Evolutionary conservation across 2,329 filamentous ascomycete genomes (phyloP).

Genomic region (Metarhizium humberi): DNA sequence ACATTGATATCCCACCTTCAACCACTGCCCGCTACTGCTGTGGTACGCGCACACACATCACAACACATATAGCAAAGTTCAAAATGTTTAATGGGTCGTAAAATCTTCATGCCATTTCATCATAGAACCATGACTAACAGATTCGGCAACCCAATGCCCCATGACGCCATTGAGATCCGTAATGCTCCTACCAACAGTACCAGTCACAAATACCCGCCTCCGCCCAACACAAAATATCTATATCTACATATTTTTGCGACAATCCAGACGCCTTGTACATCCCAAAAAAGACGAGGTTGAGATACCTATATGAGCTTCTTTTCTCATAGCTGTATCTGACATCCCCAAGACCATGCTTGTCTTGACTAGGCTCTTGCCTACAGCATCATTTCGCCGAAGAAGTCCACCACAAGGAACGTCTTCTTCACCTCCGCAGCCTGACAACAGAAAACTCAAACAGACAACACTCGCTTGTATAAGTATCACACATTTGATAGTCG

Average conservation of each 20-base stretch:
- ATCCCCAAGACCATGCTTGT: not conserved
- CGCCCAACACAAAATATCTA: slow-evolving; percentile 7
- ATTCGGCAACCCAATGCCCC: slow-evolving; percentile 13
- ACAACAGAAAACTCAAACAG: not conserved
- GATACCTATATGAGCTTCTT: not conserved
- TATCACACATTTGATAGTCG: not conserved
- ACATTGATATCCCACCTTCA: no score
- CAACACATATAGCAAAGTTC: no score
- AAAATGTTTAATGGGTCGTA: slow-evolving; percentile 10
- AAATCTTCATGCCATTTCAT: slow-evolving; percentile 20
- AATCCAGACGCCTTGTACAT: slow-evolving; percentile 6
- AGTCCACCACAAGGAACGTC: not conserved
- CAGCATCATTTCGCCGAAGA: not conserved
- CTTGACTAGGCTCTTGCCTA: not conserved
- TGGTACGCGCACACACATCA: no score
- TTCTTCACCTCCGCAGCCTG: not conserved
- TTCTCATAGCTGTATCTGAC: not conserved
- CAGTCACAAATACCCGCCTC: slow-evolving; percentile 8
- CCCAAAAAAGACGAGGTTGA: slow-evolving; percentile 9
- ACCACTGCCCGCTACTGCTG: no score
- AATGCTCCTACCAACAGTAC: slow-evolving; percentile 10
- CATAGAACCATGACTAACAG: slow-evolving; percentile 20
- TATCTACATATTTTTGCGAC: slow-evolving; percentile 13
- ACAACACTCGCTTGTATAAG: not conserved
- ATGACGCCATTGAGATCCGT: slow-evolving; percentile 14